Conservation (phyloP, 306 rosid species). For the Quercus parvula region DNA sequence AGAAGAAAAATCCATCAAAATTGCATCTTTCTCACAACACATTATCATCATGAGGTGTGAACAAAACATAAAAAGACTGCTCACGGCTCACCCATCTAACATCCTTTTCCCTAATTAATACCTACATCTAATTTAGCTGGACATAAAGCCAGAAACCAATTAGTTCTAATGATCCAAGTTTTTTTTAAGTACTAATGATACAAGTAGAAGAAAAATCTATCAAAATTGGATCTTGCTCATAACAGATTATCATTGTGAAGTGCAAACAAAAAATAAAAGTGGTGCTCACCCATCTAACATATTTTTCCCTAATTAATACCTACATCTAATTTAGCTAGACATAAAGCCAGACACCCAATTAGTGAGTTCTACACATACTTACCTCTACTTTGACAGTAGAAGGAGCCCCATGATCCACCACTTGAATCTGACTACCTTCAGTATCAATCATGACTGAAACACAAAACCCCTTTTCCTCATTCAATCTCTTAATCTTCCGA, state of each 20-base stretch:
- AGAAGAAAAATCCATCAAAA: conserved; percentile 3
- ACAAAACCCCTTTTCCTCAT: conserved; percentile 60
- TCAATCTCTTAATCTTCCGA: conserved; percentile 69
- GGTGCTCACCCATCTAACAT: not conserved
- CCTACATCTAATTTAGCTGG: too few species aligned
- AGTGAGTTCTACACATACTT: not conserved
- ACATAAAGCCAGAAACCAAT: too few species aligned
- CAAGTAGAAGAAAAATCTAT: conserved; percentile 9
- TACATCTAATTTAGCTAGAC: not conserved
- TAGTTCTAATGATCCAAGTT: too few species aligned
- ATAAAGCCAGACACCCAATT: not conserved
- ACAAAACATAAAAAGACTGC: not conserved
- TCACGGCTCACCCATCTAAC: too few species aligned
- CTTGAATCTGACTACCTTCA: conserved; percentile 85
- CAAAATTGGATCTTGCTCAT: conserved; percentile 1
- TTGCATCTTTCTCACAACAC: not conserved
- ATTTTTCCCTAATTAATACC: not conserved
- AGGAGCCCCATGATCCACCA: conserved; percentile 86
- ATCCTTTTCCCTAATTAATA: too few species aligned
- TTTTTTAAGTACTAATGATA: conserved; percentile 26
- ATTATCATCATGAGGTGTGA: not conserved
- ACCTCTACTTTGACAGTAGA: conserved; percentile 86
- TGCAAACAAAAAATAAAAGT: not conserved
- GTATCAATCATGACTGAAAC: conserved; percentile 88
- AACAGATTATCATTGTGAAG: not conserved